phyloP scores from a whole-genome alignment of 1,284 basidiomycete genomes.

The Fomitopsis palustris region DNA sequence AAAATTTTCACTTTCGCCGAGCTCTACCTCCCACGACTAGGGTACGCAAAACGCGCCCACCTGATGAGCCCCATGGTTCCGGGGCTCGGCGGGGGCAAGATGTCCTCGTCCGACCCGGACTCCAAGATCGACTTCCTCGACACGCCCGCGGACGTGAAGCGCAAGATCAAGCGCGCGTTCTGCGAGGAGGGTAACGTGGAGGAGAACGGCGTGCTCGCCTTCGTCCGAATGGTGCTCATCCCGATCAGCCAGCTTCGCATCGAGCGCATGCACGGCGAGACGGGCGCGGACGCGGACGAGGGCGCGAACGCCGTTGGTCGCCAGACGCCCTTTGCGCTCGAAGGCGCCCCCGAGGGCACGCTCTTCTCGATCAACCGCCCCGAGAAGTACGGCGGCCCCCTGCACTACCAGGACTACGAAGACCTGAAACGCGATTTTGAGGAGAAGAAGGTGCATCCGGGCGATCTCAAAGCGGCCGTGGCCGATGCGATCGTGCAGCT shows the following conservation, averaged over 20 bases:
- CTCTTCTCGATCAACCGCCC: slow-evolving; percentile 80
- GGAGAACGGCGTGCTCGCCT: slow-evolving; percentile 91
- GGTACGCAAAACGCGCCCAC: slow-evolving; percentile 94
- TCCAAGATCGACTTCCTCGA: slow-evolving; percentile 99
- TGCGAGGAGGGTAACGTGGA: slow-evolving; percentile 92
- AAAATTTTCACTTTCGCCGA: slow-evolving; percentile 99
- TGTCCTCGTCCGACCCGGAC: slow-evolving; percentile 97
- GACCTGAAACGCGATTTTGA: slow-evolving; percentile 78
- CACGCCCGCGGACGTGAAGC: slow-evolving; percentile 75
- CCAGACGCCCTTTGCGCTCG: slow-evolving; percentile 58
- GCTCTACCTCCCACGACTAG: slow-evolving; percentile 89
- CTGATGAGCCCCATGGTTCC: slow-evolving; percentile 99
- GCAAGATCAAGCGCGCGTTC: slow-evolving; percentile 91
- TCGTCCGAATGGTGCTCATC: slow-evolving; percentile 86
- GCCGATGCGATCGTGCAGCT: slow-evolving; percentile 77
- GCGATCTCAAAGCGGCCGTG: slow-evolving; percentile 86
- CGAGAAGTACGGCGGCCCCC: slow-evolving; percentile 81
- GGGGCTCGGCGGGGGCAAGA: slow-evolving; percentile 92
- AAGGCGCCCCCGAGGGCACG: slow-evolving; percentile 76
- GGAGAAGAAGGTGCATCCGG: slow-evolving; percentile 80
- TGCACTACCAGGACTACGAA: slow-evolving; percentile 72
- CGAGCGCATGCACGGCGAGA: slow-evolving; percentile 46
- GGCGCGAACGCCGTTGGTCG: slow-evolving; percentile 41
- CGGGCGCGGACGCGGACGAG: slow-evolving; percentile 36
- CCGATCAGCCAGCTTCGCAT: slow-evolving; percentile 80